These are phyloP conservation scores for Gastrolobium bilobum DNA, from an alignment of 306 rosid species.

Conservation along the genomic window DNA sequence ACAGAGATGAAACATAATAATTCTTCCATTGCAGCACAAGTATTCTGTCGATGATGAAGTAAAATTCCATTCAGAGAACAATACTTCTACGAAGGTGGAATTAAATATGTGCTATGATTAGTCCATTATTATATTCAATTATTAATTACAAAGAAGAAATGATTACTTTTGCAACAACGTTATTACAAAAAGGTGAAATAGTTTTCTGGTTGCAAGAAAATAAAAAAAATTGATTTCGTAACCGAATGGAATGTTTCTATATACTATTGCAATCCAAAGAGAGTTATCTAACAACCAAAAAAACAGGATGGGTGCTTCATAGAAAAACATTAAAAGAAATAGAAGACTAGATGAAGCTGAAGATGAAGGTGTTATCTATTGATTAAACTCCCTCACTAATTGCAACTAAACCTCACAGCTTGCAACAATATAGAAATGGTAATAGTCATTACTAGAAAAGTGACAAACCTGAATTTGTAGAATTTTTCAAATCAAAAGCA, in stretches of 20 bases:
- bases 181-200: no score
- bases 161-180: no score
- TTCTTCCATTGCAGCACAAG: background rate
- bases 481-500: conserved; percentile 75
- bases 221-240: background rate
- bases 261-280: background rate
- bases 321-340: no score
- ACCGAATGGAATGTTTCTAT: background rate
- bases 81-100: no score
- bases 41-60: no score
- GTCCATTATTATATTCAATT: no score
- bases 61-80: no score
- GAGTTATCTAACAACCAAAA: background rate
- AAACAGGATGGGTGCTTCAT: background rate
- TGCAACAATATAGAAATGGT: background rate
- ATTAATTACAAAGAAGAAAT: no score
- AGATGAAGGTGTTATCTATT: background rate
- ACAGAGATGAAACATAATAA: background rate
- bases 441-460: conserved; percentile 38
- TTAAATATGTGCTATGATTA: background rate
- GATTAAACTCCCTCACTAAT: background rate
- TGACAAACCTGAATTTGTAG: conserved; percentile 73
- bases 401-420: no score
- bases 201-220: background rate
- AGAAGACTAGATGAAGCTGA: background rate